Percentiles rank a stretch among this genome's conserved stretches.
Conservation (phyloP, 768 basidiomycete genomes). For the Punctularia strigosozonata region DNA sequence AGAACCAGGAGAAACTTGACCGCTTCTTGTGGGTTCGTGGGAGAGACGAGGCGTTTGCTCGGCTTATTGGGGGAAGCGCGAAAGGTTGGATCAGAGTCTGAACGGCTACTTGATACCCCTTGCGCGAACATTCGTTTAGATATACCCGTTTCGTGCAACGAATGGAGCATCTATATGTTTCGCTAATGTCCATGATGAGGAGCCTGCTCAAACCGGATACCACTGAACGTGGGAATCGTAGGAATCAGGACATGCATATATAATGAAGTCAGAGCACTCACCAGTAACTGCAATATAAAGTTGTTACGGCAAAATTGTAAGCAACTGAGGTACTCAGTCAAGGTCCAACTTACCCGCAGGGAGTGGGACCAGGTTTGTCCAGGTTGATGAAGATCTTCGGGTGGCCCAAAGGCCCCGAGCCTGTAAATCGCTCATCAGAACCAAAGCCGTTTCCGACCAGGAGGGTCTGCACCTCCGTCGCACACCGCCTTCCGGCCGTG, state of each 20-base stretch:
- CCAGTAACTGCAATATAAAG: conserved; percentile 32
- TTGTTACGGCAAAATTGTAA: conserved; percentile 1
- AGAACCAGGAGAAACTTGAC: conserved; percentile 28
- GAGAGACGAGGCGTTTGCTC: conserved; percentile 56
- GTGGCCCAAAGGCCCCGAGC: conserved; percentile 90
- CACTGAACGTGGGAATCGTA: conserved; percentile 31
- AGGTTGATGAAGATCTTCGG: conserved; percentile 96
- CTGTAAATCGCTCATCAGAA: conserved; percentile 26
- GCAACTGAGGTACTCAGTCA: conserved; percentile 3
- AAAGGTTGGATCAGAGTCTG: conserved; percentile 37
- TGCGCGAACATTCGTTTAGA: no score
- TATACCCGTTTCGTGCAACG: no score
- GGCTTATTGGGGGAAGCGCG: conserved; percentile 42
- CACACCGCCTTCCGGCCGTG: conserved; percentile 80
- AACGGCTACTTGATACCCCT: no score
- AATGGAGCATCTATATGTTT: no score
- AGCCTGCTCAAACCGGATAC: conserved; percentile 81
- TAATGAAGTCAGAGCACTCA: conserved; percentile 17
- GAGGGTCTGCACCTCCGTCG: conserved; percentile 75
- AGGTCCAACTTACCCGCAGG: conserved; percentile 81
- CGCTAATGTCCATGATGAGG: conserved; percentile 49
- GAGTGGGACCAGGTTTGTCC: conserved; percentile 76
- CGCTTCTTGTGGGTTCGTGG: conserved; percentile 48
- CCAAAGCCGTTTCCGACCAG: neutral
- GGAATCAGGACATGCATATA: neutral